Base-by-base conservation (phyloP, 305 asterid genomes). In the Solanum hybrid region DNA sequence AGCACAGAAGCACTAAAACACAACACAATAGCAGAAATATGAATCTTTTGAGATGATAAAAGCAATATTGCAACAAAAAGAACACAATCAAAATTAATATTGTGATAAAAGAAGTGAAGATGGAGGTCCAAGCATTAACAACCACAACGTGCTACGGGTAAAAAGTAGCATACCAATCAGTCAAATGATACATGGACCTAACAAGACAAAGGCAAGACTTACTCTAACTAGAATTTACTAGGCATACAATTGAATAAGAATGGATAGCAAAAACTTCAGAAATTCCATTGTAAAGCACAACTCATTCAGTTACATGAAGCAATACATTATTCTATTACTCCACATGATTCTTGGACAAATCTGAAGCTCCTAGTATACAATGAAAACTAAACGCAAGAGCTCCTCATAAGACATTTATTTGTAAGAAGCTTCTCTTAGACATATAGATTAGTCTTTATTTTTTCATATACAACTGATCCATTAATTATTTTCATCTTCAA, bases 321-420 rank as follows among this genome's bases (percentile, higher is more conserved):
- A 26, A 82, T 39, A 84, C 41, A 17, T 51, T 31, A 84, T 61
- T 51, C 39, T 84, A 32, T 51, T 45, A 11, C 73, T 32, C 32
- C 88, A 32, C 45, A 61, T 85, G 88, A 85, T 57, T 61, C 78
- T 36, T 85, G 45, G 7, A 85, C 88, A 85, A 57, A 85, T 84
- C n/a, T 85, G 51, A 85, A 85, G 77, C 78, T 22, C 45, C 51
- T 57, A 57, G n/a, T 22, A 22, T 65, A 11, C 88, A 85, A 22
- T 85, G 8, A 85, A 80, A 84, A 51, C 27, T 33, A 85, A 57
- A 57, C 14, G 32, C 88, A 57, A 85, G 37, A 85, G 13, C 77
- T 57, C 73, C 78, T 85, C 77, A 4, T 57, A 31, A 61, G 88
- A 32, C 78, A 51, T 31, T 45, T 45, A 27, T 84, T 51, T 84